These are phyloP conservation scores for Cladorrhinum sp. DNA, from an alignment of 2,329 filamentous ascomycete species.

Conservation along the genomic window DNA sequence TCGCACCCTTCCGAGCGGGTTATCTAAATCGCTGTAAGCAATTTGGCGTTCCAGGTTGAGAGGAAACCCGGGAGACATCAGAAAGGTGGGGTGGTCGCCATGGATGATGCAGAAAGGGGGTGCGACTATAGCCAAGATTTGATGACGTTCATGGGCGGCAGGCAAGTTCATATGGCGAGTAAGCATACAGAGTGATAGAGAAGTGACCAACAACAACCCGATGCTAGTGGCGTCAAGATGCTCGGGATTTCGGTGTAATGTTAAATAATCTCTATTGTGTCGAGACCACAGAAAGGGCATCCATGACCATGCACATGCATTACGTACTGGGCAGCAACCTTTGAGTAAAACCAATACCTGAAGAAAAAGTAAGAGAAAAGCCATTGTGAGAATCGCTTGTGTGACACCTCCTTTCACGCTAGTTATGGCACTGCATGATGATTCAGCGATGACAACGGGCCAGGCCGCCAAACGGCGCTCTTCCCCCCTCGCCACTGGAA, in stretches of 20 bases:
- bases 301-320: neutral
- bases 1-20: slow-evolving; percentile 6
- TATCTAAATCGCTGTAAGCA: slow-evolving; percentile 20
- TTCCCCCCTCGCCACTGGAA: slow-evolving; percentile 17
- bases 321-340: neutral
- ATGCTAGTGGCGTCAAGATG: neutral
- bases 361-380: neutral
- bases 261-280: neutral
- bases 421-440: slow-evolving; percentile 25
- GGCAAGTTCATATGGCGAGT: neutral
- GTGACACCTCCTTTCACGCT: neutral
- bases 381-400: neutral
- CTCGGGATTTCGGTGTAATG: neutral
- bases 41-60: slow-evolving; percentile 25
- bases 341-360: neutral
- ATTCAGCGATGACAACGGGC: slow-evolving; percentile 25
- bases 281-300: neutral
- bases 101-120: neutral
- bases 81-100: slow-evolving; percentile 3
- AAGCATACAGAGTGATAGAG: too few species aligned
- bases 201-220: too few species aligned
- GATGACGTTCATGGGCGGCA: neutral
- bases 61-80: slow-evolving; percentile 12
- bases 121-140: neutral
- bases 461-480: slow-evolving; percentile 10